Evolutionary conservation across 1,284 basidiomycete genomes (phyloP), one percentile per base, ranked within the genome.

Genomic region (Phlebopus sp.): DNA sequence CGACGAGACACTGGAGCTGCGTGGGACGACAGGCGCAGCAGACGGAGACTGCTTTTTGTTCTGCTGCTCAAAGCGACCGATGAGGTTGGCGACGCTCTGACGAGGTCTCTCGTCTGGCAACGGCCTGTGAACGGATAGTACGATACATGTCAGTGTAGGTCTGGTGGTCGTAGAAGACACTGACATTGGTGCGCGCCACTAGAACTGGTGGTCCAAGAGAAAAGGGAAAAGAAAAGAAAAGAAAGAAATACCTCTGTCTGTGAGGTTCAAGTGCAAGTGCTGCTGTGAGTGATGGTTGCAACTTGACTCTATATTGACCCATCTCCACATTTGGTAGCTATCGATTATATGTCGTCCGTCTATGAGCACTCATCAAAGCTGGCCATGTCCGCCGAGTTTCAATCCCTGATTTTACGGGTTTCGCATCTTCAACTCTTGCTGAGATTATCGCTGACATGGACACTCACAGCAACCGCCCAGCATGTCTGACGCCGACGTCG

Each of bases 81-180:
- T 90, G 68, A 90, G 82, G 63, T 89, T 90, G 52, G 87, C 87
- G 45, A 90, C 88, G 59, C 83, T 87, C 62, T 77, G 77, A 53
- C 88, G 82, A 43, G 87, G 87, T 60, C 84, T 79, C 71, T 90
- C 87, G 74, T 90, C 88, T 66, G 87, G 87, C 51, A 89, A 69
- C 47, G 85, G 82, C 87, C 88, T 88, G 61, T 43, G 15, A 36
- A 23, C 13, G 25, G 19, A 11, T 23, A 36, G 47, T 31, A 14
- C 29, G 31, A 34, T 42, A 48, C 43, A 54, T 37, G 44, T 57
- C 25, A 64, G 51, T 38, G 37, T 19, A 6, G 37, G 15, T 40
- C 15, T 31, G 34, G 35, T 37, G 9, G 15, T n/a, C 39, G 17
- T 18, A 23, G 41, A 30, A 21, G 34, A 7, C 15, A 65, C 62